Evolutionary conservation across 2,329 filamentous ascomycete genomes (phyloP).

Genomic region (Colletotrichum tropicicola): DNA sequence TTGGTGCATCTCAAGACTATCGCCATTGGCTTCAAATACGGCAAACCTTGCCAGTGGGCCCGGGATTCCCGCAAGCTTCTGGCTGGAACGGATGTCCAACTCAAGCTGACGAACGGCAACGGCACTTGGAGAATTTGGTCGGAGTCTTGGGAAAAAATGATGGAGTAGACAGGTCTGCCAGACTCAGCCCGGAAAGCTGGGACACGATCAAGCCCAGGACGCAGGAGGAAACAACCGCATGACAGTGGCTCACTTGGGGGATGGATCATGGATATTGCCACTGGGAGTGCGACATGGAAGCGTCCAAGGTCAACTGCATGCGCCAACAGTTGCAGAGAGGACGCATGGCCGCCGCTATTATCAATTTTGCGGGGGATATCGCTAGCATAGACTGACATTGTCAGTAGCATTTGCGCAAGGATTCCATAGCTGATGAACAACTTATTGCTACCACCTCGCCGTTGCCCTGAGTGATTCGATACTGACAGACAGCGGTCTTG

Average conservation of each 20-base stretch:
- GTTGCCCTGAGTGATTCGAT: too few relatives aligned
- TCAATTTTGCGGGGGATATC: neutral
- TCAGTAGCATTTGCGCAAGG: neutral
- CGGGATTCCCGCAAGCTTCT: neutral
- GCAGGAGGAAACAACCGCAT: too few relatives aligned
- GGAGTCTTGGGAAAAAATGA: neutral
- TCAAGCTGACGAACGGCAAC: neutral
- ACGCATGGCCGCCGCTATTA: neutral
- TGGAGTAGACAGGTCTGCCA: neutral
- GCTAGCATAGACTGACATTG: neutral
- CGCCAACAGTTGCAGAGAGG: neutral
- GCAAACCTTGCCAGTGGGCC: neutral
- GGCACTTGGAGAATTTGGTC: neutral
- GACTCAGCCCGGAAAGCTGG: neutral
- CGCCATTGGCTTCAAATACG: constrained; percentile 1
- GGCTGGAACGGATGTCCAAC: neutral
- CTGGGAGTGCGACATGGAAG: too few relatives aligned
- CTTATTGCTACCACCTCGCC: too few relatives aligned
- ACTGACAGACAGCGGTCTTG: too few relatives aligned
- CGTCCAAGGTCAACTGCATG: too few relatives aligned
- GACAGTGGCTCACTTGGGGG: too few relatives aligned
- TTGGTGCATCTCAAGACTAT: constrained; percentile 2
- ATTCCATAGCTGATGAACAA: neutral
- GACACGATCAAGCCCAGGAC: neutral
- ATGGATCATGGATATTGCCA: neutral